These are phyloP conservation scores for Chloranthus sessilifolius DNA, from an alignment of 164 flowering plant species.

Conservation along the genomic window DNA sequence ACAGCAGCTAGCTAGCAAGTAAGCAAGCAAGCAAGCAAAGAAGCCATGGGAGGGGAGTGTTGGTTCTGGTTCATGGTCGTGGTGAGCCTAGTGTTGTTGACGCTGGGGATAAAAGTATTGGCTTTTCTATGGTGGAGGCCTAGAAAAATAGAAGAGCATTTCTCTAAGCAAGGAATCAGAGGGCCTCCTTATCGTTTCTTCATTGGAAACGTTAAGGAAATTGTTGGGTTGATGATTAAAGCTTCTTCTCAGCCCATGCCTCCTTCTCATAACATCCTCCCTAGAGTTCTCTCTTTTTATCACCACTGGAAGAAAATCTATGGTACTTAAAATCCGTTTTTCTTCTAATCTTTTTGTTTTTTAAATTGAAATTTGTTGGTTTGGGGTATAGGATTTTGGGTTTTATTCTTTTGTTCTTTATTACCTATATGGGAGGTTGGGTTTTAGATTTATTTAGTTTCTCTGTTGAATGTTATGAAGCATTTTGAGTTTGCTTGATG, in stretches of 20 bases:
- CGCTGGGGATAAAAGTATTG: slow-evolving; percentile 32
- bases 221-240: slow-evolving; percentile 60
- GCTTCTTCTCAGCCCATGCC: slow-evolving; percentile 86
- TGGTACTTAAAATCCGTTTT: slow-evolving; percentile 47
- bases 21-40: no score
- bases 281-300: slow-evolving; percentile 91
- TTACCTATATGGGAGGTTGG: not conserved
- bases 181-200: slow-evolving; percentile 95
- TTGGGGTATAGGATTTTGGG: no score
- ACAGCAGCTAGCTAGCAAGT: no score
- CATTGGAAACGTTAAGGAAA: slow-evolving; percentile 83
- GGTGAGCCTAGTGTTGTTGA: slow-evolving; percentile 17
- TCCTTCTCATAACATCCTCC: slow-evolving; percentile 88
- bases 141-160: slow-evolving; percentile 65
- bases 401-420: slow-evolving; percentile 5
- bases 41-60: slow-evolving; percentile 4
- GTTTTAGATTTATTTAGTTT: not conserved
- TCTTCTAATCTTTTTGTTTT: slow-evolving; percentile 6
- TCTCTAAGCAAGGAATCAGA: slow-evolving; percentile 82
- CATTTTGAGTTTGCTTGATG: not conserved
- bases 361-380: not conserved
- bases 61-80: slow-evolving; percentile 15
- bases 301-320: slow-evolving; percentile 99
- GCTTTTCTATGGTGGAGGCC: slow-evolving; percentile 85
- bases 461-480: not conserved